Evolutionary conservation across 116 monocot genomes (phyloP), one percentile per base, ranked within the genome.

Genomic region (Posidonia oceanica): DNA sequence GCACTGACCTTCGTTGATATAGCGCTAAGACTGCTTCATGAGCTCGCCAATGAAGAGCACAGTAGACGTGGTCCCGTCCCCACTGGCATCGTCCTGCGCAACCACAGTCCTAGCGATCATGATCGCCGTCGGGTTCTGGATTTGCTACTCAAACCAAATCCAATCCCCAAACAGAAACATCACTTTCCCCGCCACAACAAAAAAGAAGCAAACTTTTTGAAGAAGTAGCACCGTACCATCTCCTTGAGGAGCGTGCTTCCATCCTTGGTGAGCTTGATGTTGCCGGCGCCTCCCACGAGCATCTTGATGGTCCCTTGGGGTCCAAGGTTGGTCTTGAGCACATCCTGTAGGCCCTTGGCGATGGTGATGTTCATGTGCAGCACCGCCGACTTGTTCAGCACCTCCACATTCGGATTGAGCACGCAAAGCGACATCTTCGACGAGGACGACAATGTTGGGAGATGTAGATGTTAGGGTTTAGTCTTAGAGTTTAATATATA

Each of bases 41-140:
- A 97, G 82, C 77, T 97, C 97, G 14, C 97, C 97, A 57, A 97
- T 97, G 74, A 97, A 97, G 48, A 97, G 77, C 41, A 97, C 97
- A 2, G 97, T 97, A n/a, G 93, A 92, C 14, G 97, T 97, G 0
- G 97, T 97, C 64, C 97, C 97, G 39, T 97, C 97, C 4, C 97
- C 97, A 51, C 90, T 92, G 4, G 82, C 66, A 70, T 97, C 97
- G 57, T 97, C 97, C 79, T 92, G 93, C 16, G 97, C 97, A 4
- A 97, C 97, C 0, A 93, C 97, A 7, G 97, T 97, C 74, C 97
- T 81, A 13, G 97, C 97, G n/a, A 97, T 97, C 97, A 97, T 97
- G 54, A 97, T 93, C 3, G 97, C 97, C 10, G 97, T 97, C 7
- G 97, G 97, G 71, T 97, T 97, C 68, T 90, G 97, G 36, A 97